A percentile compares a stretch with the other conserved stretches of the same genome.
These are phyloP conservation scores for Opeltia flavorubescens DNA, from an alignment of 495 filamentous ascomycete genomes.

Conservation along the genomic window DNA sequence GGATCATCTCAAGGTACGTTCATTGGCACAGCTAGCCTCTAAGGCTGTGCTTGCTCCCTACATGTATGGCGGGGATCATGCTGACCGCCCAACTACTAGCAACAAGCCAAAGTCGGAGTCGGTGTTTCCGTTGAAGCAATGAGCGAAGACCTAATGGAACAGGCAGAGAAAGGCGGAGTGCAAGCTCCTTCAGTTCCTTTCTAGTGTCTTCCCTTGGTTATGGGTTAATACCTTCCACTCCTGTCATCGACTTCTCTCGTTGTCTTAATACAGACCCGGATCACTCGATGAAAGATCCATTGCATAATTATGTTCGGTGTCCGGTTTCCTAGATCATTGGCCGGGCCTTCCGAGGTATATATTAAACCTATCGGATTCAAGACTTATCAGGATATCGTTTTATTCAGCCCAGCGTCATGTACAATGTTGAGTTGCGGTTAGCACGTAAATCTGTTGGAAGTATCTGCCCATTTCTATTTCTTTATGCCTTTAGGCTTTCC, in stretches of 20 bases:
- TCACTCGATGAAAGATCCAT: too few relatives aligned
- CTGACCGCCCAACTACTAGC: constrained; percentile 36
- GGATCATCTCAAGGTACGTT: constrained; percentile 83
- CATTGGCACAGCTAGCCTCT: background rate
- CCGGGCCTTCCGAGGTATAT: too few relatives aligned
- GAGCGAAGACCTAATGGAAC: constrained; percentile 80
- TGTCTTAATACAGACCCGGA: constrained; percentile 4
- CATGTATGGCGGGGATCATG: background rate
- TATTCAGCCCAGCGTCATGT: too few relatives aligned
- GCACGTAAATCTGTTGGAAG: too few relatives aligned
- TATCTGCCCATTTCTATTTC: too few relatives aligned
- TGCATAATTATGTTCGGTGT: background rate
- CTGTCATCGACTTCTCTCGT: background rate
- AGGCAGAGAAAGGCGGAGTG: constrained; percentile 54
- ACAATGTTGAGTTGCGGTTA: too few relatives aligned
- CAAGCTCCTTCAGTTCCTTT: constrained; percentile 14
- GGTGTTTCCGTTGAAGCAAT: constrained; percentile 87
- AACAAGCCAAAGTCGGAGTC: constrained; percentile 87
- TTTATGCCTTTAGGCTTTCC: too few relatives aligned
- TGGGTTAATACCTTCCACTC: constrained; percentile 9
- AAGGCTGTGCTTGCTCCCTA: background rate
- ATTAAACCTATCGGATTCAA: too few relatives aligned
- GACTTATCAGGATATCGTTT: too few relatives aligned
- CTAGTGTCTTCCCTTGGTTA: constrained; percentile 4
- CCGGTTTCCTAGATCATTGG: too few relatives aligned